phyloP scores from a whole-genome alignment of 805 yeast species.

The Starmerella vaccinii region DNA sequence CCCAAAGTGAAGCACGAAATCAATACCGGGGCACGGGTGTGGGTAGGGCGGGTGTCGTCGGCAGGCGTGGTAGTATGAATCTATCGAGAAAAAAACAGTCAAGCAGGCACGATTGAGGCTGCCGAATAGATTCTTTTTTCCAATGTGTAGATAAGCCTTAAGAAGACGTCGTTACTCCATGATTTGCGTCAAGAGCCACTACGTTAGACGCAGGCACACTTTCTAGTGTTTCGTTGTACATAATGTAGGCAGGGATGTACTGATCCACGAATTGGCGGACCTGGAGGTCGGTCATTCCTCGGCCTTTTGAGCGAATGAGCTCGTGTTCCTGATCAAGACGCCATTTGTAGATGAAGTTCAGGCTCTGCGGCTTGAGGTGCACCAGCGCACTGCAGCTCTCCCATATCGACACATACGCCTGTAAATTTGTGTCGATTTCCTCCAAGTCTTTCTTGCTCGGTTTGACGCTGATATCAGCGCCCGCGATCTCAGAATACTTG shows the following conservation, averaged over 20 bases:
- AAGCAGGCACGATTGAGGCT: too few species aligned
- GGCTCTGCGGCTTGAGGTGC: slow-evolving; percentile 48
- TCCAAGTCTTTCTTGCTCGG: slow-evolving; percentile 21
- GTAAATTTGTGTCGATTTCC: slow-evolving; percentile 45
- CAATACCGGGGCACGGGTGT: not conserved
- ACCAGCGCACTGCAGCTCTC: slow-evolving; percentile 48
- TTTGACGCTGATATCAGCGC: slow-evolving; percentile 25
- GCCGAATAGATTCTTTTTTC: too few species aligned
- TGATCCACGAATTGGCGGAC: slow-evolving; percentile 64
- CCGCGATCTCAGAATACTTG: slow-evolving; percentile 21
- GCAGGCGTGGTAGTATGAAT: slow-evolving; percentile 54
- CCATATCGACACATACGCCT: slow-evolving; percentile 47
- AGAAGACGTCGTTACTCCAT: slow-evolving; percentile 36
- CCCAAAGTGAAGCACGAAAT: not conserved
- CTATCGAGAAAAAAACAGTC: too few species aligned
- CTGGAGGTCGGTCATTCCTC: slow-evolving; percentile 70
- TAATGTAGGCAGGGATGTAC: slow-evolving; percentile 74
- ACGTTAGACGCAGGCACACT: not conserved
- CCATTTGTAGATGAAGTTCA: slow-evolving; percentile 66
- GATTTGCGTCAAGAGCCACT: not conserved
- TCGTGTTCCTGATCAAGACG: slow-evolving; percentile 62
- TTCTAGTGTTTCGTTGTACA: slow-evolving; percentile 35
- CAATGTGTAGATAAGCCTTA: too few species aligned
- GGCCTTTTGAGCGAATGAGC: slow-evolving; percentile 43
- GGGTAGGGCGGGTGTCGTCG: not conserved